phyloP scores from a whole-genome alignment of 2,329 filamentous ascomycete species.

The Periconia sp. region DNA sequence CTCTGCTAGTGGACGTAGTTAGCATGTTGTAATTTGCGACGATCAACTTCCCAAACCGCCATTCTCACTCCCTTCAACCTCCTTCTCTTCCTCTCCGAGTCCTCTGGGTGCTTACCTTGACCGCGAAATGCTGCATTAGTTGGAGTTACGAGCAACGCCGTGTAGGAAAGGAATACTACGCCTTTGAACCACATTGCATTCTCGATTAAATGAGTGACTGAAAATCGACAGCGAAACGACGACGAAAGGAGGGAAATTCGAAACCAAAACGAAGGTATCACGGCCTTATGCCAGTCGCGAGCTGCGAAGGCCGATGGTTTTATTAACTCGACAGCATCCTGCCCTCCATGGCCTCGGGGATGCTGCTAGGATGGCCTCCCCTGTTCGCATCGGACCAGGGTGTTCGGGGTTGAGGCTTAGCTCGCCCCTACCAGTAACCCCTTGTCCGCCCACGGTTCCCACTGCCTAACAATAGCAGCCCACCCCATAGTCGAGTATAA shows the following conservation, averaged over 20 bases:
- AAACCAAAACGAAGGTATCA: constrained; percentile 30
- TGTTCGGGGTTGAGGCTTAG: constrained; percentile 35
- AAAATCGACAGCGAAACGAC: constrained; percentile 22
- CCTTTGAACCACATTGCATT: constrained; percentile 43
- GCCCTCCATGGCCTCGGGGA: constrained; percentile 11
- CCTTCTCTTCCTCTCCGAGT: neutral
- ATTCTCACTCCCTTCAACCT: neutral
- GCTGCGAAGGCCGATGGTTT: constrained; percentile 26
- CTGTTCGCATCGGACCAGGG: constrained; percentile 19
- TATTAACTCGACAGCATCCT: constrained; percentile 14
- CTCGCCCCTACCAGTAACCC: constrained; percentile 13
- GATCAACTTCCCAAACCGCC: no score
- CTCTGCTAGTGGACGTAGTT: constrained; percentile 2
- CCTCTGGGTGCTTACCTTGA: constrained; percentile 13
- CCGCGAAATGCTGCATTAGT: constrained; percentile 18
- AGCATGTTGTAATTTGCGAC: neutral
- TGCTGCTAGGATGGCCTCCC: constrained; percentile 10
- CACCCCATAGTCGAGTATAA: no score
- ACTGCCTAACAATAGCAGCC: neutral
- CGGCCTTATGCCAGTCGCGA: constrained; percentile 23
- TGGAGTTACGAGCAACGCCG: constrained; percentile 23
- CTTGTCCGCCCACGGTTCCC: constrained; percentile 28
- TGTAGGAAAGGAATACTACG: constrained; percentile 25
- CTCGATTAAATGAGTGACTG: constrained; percentile 31
- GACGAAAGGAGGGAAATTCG: constrained; percentile 22